Percentiles rank a stretch among this genome's conserved stretches.
phyloP scores from a whole-genome alignment of 2,329 filamentous ascomycete species.

The Tolypocladium ophioglossoides region DNA sequence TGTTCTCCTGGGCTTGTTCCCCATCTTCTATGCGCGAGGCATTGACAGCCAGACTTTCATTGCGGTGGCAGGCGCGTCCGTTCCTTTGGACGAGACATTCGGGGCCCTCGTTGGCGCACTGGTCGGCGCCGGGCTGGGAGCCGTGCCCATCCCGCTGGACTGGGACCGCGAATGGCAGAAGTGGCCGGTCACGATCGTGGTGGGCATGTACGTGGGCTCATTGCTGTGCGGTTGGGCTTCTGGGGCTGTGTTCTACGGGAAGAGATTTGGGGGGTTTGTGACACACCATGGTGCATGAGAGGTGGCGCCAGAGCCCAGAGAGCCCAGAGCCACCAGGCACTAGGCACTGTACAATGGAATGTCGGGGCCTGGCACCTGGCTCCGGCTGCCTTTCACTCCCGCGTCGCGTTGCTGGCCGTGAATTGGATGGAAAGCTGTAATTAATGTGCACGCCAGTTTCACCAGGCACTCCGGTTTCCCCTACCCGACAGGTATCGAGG shows the following conservation, averaged over 20 bases:
- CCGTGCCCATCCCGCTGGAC: constrained; percentile 89
- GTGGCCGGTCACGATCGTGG: constrained; percentile 88
- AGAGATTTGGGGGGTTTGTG: too few species aligned
- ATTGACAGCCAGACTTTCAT: constrained; percentile 64
- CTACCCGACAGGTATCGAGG: too few species aligned
- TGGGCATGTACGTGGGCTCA: constrained; percentile 73
- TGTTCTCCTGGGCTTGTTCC: constrained; percentile 65
- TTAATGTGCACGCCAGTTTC: too few species aligned
- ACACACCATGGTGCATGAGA: too few species aligned
- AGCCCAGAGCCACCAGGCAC: too few species aligned
- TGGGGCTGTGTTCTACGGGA: constrained; percentile 35
- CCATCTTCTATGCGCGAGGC: constrained; percentile 78
- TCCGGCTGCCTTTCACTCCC: too few species aligned
- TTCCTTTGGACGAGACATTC: constrained; percentile 74
- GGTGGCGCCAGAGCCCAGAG: too few species aligned
- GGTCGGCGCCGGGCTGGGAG: constrained; percentile 83
- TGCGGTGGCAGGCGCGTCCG: constrained; percentile 52
- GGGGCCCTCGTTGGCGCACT: constrained; percentile 70
- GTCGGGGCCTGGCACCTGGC: too few species aligned
- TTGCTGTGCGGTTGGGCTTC: constrained; percentile 56
- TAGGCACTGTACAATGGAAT: too few species aligned
- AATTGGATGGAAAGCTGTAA: background rate
- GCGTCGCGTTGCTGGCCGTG: too few species aligned
- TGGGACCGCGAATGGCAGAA: constrained; percentile 99
- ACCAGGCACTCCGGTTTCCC: too few species aligned